Evolutionary conservation across 2,329 filamentous ascomycete genomes (phyloP), one percentile per base, ranked within the genome.

Genomic region (Trichoderma afroharzianum): DNA sequence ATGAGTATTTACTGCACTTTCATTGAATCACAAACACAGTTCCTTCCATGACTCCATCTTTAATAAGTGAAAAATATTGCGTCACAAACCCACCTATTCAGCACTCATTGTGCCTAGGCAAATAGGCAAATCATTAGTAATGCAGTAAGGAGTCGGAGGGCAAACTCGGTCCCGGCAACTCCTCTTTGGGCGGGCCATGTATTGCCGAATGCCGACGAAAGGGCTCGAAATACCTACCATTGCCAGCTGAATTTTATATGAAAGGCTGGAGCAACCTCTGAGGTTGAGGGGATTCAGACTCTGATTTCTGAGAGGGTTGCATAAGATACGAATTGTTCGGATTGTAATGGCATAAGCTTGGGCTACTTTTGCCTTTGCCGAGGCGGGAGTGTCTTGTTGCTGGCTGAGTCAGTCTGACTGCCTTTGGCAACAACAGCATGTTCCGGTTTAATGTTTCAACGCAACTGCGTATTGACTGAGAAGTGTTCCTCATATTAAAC

Each of bases 21-120:
- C n/a, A n/a, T n/a, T n/a, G n/a, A n/a, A n/a, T n/a, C n/a, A 30
- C 21, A 18, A 18, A n/a, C 14, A 24, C 21, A 15, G 18, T 28
- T 33, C 28, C 11, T 12, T 30, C 12, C 2, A 15, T 12, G 59
- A 39, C 21, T 39, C 30, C 53, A 36, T 36, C 63, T 67, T 67
- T 9, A 30, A 28, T 9, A 30, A 28, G 3, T 21, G 30, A 21
- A 57, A 55, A 36, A 39, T 39, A 32, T 67, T 67, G 63, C 63
- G 63, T 67, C 63, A 67, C 47, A 57, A 67, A 33, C 63, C 63
- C 63, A 67, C 63, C 53, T 21, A 33, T 59, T n/a, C 32, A 21
- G 11, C 57, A 8, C 26, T 7, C 18, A 21, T 9, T 14, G 3
- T 53, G 47, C 47, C 47, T 53, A 24, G 47, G 47, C 6, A 58